These are phyloP conservation scores for Fusarium sororula DNA, from an alignment of 2,329 filamentous ascomycete genomes.

Conservation along the genomic window DNA sequence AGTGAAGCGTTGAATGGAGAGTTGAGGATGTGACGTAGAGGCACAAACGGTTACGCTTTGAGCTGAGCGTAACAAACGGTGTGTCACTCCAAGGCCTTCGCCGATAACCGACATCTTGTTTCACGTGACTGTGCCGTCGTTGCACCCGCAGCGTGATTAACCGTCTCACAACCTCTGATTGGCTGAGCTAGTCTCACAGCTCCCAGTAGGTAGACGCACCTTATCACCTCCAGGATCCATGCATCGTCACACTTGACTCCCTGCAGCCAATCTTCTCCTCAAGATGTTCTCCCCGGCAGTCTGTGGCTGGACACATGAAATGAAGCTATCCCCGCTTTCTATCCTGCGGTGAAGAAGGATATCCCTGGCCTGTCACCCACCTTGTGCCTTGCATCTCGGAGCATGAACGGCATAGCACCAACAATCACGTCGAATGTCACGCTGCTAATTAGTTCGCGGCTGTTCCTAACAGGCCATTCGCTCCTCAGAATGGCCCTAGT, in stretches of 20 bases:
- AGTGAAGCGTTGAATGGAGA: not conserved
- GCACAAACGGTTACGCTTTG: constrained; percentile 23
- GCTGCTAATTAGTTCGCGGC: constrained; percentile 25
- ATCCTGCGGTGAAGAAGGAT: constrained; percentile 13
- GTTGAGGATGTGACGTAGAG: constrained; percentile 3
- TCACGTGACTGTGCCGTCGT: constrained; percentile 31
- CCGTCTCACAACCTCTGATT: constrained; percentile 16
- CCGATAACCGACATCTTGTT: not conserved
- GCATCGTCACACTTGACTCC: constrained; percentile 30
- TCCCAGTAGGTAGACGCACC: constrained; percentile 1
- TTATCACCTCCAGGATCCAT: constrained; percentile 31
- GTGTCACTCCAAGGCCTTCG: not conserved
- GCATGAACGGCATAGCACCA: constrained; percentile 18
- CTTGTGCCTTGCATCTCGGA: constrained; percentile 32
- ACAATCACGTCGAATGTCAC: constrained; percentile 17
- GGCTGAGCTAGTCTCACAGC: constrained; percentile 5
- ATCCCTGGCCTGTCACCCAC: constrained; percentile 22
- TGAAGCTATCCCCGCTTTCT: constrained; percentile 15
- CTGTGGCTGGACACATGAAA: constrained; percentile 27
- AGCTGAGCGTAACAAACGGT: constrained; percentile 28
- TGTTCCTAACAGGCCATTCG: constrained; percentile 29
- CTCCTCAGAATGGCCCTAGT: constrained; percentile 9
- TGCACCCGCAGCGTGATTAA: constrained; percentile 12
- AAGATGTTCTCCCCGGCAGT: constrained; percentile 18
- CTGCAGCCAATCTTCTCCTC: constrained; percentile 31